Percentiles rank a stretch among this genome's conserved stretches.
phyloP scores from a whole-genome alignment of 2,329 filamentous ascomycete species.

The Amphichorda felina region DNA sequence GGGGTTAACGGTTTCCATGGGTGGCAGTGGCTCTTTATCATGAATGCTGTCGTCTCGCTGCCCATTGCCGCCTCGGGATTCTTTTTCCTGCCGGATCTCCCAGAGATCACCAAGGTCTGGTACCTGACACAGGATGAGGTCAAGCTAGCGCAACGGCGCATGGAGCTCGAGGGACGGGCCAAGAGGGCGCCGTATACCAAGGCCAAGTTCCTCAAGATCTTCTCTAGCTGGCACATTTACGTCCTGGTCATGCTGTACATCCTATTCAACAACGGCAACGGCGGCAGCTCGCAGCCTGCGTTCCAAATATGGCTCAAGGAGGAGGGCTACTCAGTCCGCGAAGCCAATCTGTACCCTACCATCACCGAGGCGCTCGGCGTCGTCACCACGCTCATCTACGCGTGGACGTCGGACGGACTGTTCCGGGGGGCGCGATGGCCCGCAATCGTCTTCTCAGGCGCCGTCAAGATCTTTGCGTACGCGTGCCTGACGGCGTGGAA shows the following conservation, averaged over 20 bases:
- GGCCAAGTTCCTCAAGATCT: constrained; percentile 46
- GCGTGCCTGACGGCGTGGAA: constrained; percentile 28
- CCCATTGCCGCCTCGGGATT: constrained; percentile 16
- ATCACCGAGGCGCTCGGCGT: constrained; percentile 42
- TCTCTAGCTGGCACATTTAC: constrained; percentile 55
- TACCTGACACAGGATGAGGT: constrained; percentile 12
- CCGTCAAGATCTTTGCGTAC: constrained; percentile 27
- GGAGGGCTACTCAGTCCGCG: constrained; percentile 25
- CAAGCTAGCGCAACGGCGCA: constrained; percentile 13
- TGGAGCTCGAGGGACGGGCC: constrained; percentile 30
- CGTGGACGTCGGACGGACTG: constrained; percentile 52
- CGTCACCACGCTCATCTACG: constrained; percentile 48
- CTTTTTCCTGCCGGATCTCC: constrained; percentile 12
- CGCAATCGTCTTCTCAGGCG: constrained; percentile 44
- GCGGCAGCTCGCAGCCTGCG: constrained; percentile 35
- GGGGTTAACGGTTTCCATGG: constrained; percentile 32
- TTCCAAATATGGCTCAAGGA: constrained; percentile 39
- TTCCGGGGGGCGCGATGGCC: constrained; percentile 51
- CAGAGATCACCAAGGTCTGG: constrained; percentile 11
- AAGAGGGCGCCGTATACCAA: constrained; percentile 24
- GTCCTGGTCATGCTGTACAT: constrained; percentile 45
- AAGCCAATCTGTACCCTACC: constrained; percentile 45
- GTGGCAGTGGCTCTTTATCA: constrained; percentile 25
- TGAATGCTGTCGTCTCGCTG: constrained; percentile 20
- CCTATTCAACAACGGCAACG: constrained; percentile 49